Evolutionary conservation across 495 filamentous ascomycete species (phyloP).

Genomic region (Penicillium angulare): DNA sequence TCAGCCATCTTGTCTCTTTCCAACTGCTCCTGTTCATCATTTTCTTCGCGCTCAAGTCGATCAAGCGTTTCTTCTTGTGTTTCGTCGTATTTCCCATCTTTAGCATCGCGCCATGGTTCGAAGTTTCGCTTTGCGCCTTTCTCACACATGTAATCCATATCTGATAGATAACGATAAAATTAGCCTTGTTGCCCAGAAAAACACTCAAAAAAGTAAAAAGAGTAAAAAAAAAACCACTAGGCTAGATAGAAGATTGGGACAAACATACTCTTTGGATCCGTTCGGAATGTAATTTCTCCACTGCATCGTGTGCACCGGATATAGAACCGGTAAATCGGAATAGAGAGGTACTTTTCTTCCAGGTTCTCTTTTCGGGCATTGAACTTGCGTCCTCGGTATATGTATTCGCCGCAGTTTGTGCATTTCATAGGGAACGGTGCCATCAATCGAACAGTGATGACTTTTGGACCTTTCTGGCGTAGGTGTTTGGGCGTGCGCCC

Average conservation of each 20-base stretch:
- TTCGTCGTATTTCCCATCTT: conserved; percentile 55
- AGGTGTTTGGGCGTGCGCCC: conserved; percentile 67
- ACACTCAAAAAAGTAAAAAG: not conserved
- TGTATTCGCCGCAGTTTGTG: conserved; percentile 84
- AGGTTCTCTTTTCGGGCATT: conserved; percentile 95
- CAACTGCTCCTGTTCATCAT: conserved; percentile 51
- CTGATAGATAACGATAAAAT: not conserved
- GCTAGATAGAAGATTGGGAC: not conserved
- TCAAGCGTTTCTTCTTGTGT: conserved; percentile 89
- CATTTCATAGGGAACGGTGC: conserved; percentile 96
- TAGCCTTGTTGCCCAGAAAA: no score
- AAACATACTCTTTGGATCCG: conserved; percentile 78
- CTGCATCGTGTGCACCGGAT: conserved; percentile 91
- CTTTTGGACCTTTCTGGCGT: conserved; percentile 63
- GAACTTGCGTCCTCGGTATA: conserved; percentile 95
- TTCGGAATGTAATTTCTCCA: conserved; percentile 90
- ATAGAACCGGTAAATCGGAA: conserved; percentile 91
- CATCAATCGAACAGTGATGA: conserved; percentile 93
- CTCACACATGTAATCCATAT: conserved; percentile 89
- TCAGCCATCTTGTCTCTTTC: conserved; percentile 75
- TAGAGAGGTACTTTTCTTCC: conserved; percentile 85
- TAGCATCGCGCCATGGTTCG: conserved; percentile 75
- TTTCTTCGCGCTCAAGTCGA: conserved; percentile 73
- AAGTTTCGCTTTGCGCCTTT: conserved; percentile 88
- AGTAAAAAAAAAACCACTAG: no score